These are phyloP conservation scores for Cystobasidium tubakii DNA, from an alignment of 768 basidiomycete genomes.

Conservation along the genomic window DNA sequence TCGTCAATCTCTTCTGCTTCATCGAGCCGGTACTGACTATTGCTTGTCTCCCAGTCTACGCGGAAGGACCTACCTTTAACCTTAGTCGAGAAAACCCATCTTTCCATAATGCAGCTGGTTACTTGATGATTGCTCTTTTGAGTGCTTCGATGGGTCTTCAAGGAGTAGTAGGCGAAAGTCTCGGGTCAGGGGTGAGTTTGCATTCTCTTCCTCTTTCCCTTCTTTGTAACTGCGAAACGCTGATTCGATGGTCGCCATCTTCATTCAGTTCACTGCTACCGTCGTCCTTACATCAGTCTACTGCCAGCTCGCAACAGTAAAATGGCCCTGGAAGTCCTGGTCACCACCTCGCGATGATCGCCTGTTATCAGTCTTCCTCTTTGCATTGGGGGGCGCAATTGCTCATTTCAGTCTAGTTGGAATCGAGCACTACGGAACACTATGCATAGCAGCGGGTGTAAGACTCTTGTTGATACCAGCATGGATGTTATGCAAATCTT, in stretches of 20 bases:
- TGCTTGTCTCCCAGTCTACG: constrained; percentile 10
- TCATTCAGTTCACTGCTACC: constrained; percentile 22
- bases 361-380: constrained; percentile 5
- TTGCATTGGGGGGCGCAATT: constrained; percentile 3
- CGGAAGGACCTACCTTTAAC: constrained; percentile 24
- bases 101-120: constrained; percentile 22
- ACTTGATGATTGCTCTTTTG: constrained; percentile 4
- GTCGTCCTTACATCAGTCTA: constrained; percentile 29
- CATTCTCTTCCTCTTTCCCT: background rate
- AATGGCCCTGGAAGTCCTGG: background rate
- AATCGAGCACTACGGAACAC: background rate
- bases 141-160: constrained; percentile 30
- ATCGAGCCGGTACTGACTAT: background rate
- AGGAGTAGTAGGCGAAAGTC: constrained; percentile 24
- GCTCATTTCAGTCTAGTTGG: constrained; percentile 6
- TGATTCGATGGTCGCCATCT: no score
- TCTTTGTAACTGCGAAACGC: background rate
- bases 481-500: constrained; percentile 9
- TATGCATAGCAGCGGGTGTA: constrained; percentile 17
- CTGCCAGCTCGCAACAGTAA: constrained; percentile 16
- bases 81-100: constrained; percentile 16
- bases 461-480: background rate
- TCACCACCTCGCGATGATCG: constrained; percentile 9
- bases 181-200: constrained; percentile 24
- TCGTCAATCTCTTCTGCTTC: background rate